These are phyloP conservation scores for Ustilago sp. DNA, from an alignment of 1,284 basidiomycete species.

Conservation along the genomic window DNA sequence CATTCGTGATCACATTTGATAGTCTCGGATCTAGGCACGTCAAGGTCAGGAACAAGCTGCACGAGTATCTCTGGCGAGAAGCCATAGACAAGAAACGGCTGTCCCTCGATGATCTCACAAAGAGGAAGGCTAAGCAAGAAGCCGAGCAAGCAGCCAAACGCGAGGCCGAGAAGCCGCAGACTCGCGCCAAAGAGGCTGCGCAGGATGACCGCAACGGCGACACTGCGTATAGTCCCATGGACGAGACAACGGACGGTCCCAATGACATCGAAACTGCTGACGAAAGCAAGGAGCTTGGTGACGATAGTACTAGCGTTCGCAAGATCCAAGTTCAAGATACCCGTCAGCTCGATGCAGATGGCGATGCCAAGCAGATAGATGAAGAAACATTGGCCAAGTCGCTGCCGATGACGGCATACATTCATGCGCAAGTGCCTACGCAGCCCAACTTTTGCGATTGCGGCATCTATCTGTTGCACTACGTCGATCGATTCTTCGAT, in stretches of 20 bases:
- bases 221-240: neutral
- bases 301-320: conserved; percentile 1
- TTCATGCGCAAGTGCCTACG: conserved; percentile 72
- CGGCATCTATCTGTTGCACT: conserved; percentile 72
- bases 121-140: neutral
- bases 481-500: conserved; percentile 63
- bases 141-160: neutral
- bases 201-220: neutral
- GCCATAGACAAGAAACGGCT: conserved; percentile 80
- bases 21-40: conserved; percentile 81
- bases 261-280: neutral
- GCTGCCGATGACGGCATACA: conserved; percentile 31
- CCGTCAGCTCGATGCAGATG: neutral
- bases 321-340: conserved; percentile 21
- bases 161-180: conserved; percentile 5
- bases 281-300: neutral
- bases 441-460: conserved; percentile 89
- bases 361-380: neutral
- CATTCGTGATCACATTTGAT: conserved; percentile 74
- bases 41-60: conserved; percentile 76
- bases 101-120: conserved; percentile 4
- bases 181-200: conserved; percentile 3
- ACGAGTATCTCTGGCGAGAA: conserved; percentile 80
- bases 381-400: conserved; percentile 28
- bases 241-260: neutral